A percentile compares a stretch with the other conserved stretches of the same genome.
These are phyloP conservation scores for Lathyrus sativus DNA, from an alignment of 306 rosid genomes.

Conservation along the genomic window DNA sequence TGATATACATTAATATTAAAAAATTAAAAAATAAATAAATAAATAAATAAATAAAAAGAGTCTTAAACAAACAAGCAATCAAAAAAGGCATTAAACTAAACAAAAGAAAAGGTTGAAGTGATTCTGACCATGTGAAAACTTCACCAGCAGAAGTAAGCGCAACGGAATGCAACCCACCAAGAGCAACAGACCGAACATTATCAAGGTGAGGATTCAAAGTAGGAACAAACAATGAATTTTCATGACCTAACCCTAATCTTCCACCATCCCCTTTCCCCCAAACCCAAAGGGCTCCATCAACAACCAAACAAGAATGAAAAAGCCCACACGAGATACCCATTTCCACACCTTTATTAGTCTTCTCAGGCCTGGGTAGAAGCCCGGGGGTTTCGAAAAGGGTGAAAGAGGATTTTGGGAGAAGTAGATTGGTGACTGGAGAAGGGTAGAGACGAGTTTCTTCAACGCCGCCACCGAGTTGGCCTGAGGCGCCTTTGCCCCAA, in stretches of 20 bases:
- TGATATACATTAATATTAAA: background rate
- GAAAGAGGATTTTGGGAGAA: slow-evolving; percentile 60
- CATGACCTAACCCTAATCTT: slow-evolving; percentile 86
- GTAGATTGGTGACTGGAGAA: slow-evolving; percentile 68
- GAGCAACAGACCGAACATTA: slow-evolving; percentile 53
- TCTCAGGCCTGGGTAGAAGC: background rate
- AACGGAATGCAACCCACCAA: slow-evolving; percentile 83
- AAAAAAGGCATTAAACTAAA: background rate
- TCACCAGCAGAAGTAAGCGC: slow-evolving; percentile 67
- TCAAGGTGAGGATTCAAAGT: slow-evolving; percentile 71
- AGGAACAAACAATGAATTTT: slow-evolving; percentile 68
- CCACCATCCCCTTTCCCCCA: slow-evolving; percentile 99
- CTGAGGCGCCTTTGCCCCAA: slow-evolving; percentile 95
- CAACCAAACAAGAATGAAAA: slow-evolving; percentile 76
- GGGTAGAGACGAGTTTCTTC: slow-evolving; percentile 91
- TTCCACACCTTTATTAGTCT: slow-evolving; percentile 35
- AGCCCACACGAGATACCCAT: slow-evolving; percentile 89
- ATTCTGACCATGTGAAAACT: slow-evolving; percentile 86
- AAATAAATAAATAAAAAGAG: background rate
- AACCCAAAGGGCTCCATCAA: slow-evolving; percentile 69
- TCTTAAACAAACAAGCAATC: background rate
- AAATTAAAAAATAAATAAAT: background rate
- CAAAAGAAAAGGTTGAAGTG: slow-evolving; percentile 15
- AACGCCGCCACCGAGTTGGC: slow-evolving; percentile 92
- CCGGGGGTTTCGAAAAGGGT: slow-evolving; percentile 62